Evolutionary conservation across 768 basidiomycete species (phyloP), one percentile per base, ranked within the genome.

Genomic region (Coprinopsis strossmayeri): DNA sequence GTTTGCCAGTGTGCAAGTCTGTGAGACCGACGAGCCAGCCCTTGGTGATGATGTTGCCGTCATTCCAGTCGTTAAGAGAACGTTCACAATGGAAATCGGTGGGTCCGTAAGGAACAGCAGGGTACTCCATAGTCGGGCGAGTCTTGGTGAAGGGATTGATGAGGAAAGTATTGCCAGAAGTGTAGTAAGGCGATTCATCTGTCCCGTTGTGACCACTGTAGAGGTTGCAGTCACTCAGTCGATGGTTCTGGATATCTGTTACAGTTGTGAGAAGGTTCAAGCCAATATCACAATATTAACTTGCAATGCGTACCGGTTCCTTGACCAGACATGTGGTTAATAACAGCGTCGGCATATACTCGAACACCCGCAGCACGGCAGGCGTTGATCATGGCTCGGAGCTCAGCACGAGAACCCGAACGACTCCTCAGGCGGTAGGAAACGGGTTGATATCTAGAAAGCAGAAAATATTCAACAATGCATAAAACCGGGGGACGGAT

Each of bases 281-380:
- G 30, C 7, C 15, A 21, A 18, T 38, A 18, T 7, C 13, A 38
- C 37, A 12, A n/a, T n/a, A n/a, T n/a, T n/a, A n/a, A 28, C 5
- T 12, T 3, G 23, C n/a, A 26, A 28, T 11, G 17, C 49, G 18
- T 17, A 50, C 49, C 49, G 18, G 40, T 50, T 34, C 49, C 49
- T 43, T 50, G 49, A 4, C 49, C 49, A 12, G 49, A 50, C 49
- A 50, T 50, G 27, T 50, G 49, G 42, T 50, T 50, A 12, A 50
- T 30, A 11, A 50, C 49, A 2, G 49, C 49, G 17, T 50, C 49
- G 7, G 49, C 49, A 24, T 50, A 50, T 2, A 50, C 49, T 15
- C 49, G 41, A 3, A 50, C 49, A 3, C 49, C 49, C 3, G 30
- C 41, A 24, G 37, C 23, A 18, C 49, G 40, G 26, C 49, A 50